These are phyloP conservation scores for Grammothele lineata DNA, from an alignment of 768 basidiomycete species.

Conservation along the genomic window DNA sequence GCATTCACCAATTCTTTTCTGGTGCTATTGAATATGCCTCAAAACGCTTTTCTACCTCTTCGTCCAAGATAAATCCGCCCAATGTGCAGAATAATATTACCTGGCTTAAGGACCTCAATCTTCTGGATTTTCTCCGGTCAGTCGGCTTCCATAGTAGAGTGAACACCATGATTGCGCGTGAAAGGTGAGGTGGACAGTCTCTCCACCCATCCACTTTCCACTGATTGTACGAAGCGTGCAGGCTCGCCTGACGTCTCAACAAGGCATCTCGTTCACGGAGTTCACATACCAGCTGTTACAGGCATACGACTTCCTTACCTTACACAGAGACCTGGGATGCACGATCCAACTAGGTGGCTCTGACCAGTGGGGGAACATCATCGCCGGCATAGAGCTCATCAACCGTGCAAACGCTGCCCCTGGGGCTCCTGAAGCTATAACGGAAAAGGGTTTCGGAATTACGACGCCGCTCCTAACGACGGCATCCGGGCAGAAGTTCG, in stretches of 20 bases:
- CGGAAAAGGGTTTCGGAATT: constrained; percentile 63
- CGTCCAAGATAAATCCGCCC: constrained; percentile 20
- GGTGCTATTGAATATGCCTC: constrained; percentile 60
- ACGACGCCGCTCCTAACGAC: constrained; percentile 95
- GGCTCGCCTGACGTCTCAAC: constrained; percentile 68
- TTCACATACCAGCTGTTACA: constrained; percentile 97
- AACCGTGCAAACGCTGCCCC: constrained; percentile 39
- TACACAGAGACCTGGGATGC: constrained; percentile 64
- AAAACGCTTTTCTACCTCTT: constrained; percentile 23
- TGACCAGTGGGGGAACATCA: constrained; percentile 98
- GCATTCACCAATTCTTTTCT: constrained; percentile 70
- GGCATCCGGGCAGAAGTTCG: constrained; percentile 89
- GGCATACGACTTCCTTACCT: constrained; percentile 88
- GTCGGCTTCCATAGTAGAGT: constrained; percentile 81
- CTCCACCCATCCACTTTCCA: background rate
- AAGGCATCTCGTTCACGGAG: constrained; percentile 97
- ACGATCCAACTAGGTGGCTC: constrained; percentile 92
- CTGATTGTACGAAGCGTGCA: constrained; percentile 57
- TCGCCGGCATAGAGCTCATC: constrained; percentile 91
- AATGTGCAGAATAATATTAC: constrained; percentile 62
- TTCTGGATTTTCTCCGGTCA: constrained; percentile 81
- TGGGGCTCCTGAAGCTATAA: constrained; percentile 2
- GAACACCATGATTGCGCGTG: constrained; percentile 85
- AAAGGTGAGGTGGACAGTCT: constrained; percentile 74
- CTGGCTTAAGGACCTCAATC: constrained; percentile 70